These are phyloP conservation scores for Chytriomyces sp. DNA, from an alignment of 192 early-diverging fungal genomes.

Conservation along the genomic window DNA sequence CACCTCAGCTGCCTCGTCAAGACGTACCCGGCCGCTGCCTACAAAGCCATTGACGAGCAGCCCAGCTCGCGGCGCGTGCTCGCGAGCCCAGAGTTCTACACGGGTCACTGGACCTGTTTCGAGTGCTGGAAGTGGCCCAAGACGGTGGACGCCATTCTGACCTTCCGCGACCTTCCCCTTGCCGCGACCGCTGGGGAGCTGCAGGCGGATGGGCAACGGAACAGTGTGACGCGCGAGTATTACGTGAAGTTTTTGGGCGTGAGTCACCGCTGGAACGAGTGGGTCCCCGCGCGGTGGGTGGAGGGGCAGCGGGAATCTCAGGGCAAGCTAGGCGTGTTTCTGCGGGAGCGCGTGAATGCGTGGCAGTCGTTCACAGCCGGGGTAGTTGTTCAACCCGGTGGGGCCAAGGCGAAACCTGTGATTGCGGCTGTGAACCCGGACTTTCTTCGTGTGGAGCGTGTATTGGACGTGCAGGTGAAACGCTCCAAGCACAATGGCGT, in stretches of 20 bases:
- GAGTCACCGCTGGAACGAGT: conserved; percentile 43
- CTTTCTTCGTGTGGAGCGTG: conserved; percentile 32
- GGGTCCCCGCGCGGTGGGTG: conserved; percentile 51
- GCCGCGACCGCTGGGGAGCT: background rate
- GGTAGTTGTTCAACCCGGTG: background rate
- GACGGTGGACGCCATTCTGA: conserved; percentile 38
- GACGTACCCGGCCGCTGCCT: background rate
- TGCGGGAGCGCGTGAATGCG: conserved; percentile 26
- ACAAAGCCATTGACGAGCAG: background rate
- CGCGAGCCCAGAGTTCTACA: conserved; percentile 9
- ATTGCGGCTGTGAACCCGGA: conserved; percentile 34
- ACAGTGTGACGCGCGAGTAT: conserved; percentile 31
- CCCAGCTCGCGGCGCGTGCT: background rate
- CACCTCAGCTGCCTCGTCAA: conserved; percentile 23
- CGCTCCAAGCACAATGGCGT: background rate
- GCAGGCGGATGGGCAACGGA: background rate
- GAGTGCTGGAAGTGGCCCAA: conserved; percentile 43
- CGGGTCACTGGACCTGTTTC: conserved; percentile 37
- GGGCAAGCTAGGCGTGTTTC: conserved; percentile 30
- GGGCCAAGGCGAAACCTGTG: conserved; percentile 29
- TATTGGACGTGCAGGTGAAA: conserved; percentile 38
- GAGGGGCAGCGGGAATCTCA: conserved; percentile 13
- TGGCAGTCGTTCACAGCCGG: conserved; percentile 3
- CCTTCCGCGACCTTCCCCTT: conserved; percentile 29
- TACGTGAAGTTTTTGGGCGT: conserved; percentile 45